Evolutionary conservation across 768 basidiomycete species (phyloP).

Genomic region (Russula brevipes): DNA sequence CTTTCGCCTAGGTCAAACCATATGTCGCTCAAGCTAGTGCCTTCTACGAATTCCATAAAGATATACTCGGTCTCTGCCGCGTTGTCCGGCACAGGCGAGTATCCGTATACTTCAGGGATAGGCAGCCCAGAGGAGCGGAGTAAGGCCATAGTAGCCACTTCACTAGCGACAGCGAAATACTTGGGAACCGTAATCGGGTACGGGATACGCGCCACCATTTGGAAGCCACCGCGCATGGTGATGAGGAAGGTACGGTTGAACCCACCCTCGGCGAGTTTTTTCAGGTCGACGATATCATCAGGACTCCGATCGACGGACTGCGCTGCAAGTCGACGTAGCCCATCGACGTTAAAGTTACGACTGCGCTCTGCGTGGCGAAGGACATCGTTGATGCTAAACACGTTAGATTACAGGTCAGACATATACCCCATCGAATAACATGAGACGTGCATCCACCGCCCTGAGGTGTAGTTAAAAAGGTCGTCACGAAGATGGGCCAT

Average conservation of each 20-base stretch:
- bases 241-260: constrained; percentile 33
- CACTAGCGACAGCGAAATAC: constrained; percentile 31
- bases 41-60: not conserved
- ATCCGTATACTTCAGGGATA: constrained; percentile 26
- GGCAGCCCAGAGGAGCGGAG: constrained; percentile 32
- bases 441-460: constrained; percentile 29
- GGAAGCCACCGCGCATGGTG: constrained; percentile 27
- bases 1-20: not conserved
- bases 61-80: not conserved
- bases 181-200: constrained; percentile 25
- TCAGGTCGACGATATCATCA: constrained; percentile 35
- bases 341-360: constrained; percentile 39
- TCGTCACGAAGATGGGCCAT: constrained; percentile 13
- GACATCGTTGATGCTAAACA: constrained; percentile 27
- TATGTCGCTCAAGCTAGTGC: not conserved
- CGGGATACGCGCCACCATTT: constrained; percentile 29
- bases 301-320: constrained; percentile 37
- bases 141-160: constrained; percentile 31
- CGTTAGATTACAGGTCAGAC: constrained; percentile 1
- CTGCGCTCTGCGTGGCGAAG: constrained; percentile 46
- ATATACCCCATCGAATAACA: constrained; percentile 14
- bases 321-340: constrained; percentile 42
- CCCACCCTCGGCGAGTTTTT: constrained; percentile 42
- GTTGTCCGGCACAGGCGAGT: not conserved
- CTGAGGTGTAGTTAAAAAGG: constrained; percentile 29